Evolutionary conservation across 2,329 filamentous ascomycete genomes (phyloP).

Genomic region (Remersonia thermophila): DNA sequence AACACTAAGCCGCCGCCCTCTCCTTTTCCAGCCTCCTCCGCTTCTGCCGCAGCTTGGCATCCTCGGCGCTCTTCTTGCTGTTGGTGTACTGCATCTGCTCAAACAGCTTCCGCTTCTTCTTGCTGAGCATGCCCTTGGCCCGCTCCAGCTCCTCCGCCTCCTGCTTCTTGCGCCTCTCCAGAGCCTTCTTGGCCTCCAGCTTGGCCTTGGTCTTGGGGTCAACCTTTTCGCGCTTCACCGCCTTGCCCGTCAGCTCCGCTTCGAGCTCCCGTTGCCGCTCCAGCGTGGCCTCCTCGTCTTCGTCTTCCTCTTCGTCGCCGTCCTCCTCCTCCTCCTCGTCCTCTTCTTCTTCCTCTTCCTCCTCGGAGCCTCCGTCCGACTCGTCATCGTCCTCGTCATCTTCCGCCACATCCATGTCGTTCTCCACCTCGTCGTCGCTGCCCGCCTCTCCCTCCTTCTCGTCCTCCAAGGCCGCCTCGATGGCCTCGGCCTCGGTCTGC

Average conservation of each 20-base stretch:
- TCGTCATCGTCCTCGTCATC: slow-evolving; percentile 32
- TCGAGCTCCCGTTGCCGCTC: slow-evolving; percentile 84
- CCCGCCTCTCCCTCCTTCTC: slow-evolving; percentile 36
- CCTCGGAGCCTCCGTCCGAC: slow-evolving; percentile 24
- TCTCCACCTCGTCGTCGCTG: slow-evolving; percentile 26
- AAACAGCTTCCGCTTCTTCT: slow-evolving; percentile 93
- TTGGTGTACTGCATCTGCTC: slow-evolving; percentile 98
- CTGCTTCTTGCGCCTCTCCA: slow-evolving; percentile 56
- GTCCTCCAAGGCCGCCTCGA: slow-evolving; percentile 51
- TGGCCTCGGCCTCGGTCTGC: slow-evolving; percentile 73
- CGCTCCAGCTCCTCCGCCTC: slow-evolving; percentile 83
- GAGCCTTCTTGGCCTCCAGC: slow-evolving; percentile 57
- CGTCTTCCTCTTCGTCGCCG: slow-evolving; percentile 34
- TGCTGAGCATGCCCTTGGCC: slow-evolving; percentile 95
- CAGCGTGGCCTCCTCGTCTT: slow-evolving; percentile 38
- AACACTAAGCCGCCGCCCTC: slow-evolving; percentile 27
- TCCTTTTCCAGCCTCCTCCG: slow-evolving; percentile 75
- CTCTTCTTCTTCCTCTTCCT: slow-evolving; percentile 31
- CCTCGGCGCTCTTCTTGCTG: slow-evolving; percentile 82
- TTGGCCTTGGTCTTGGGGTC: slow-evolving; percentile 50
- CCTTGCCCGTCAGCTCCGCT: slow-evolving; percentile 70
- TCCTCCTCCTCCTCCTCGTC: slow-evolving; percentile 35
- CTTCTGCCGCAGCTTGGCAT: slow-evolving; percentile 78
- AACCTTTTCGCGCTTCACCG: slow-evolving; percentile 35
- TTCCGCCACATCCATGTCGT: slow-evolving; percentile 29